A percentile compares a stretch with the other conserved stretches of the same genome.
Evolutionary conservation across 345 rosid genomes (phyloP).

Genomic region (Eucalyptus sideroxylon): DNA sequence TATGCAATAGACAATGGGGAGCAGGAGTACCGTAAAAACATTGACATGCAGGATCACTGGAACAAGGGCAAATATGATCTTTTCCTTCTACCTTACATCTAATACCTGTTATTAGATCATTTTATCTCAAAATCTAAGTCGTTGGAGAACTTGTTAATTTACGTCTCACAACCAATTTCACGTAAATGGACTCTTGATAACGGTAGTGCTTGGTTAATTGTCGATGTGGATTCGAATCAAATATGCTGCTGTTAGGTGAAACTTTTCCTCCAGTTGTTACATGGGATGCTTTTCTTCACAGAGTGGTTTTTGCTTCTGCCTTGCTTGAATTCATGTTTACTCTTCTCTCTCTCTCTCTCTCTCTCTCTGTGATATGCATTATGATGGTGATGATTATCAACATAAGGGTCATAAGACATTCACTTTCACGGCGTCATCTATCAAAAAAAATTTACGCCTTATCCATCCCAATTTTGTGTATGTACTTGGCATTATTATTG

Average conservation of each 20-base stretch:
- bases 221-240: background rate
- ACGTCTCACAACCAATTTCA: background rate
- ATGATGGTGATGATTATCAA: background rate
- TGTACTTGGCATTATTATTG: background rate
- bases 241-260: background rate
- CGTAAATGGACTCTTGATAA: background rate
- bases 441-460: background rate
- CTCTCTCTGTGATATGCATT: background rate
- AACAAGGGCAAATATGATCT: background rate
- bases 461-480: background rate
- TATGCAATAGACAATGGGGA: background rate
- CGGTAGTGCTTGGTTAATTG: background rate
- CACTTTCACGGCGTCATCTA: background rate
- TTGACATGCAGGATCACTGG: background rate
- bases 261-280: background rate
- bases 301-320: background rate
- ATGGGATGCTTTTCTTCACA: background rate
- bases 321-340: background rate
- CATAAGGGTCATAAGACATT: background rate
- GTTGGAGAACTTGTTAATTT: background rate
- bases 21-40: background rate
- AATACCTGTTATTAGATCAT: background rate
- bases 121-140: background rate
- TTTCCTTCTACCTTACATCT: background rate
- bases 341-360: background rate